Conservation (phyloP, 1,284 basidiomycete species). For the Gomphus bonarii region DNA sequence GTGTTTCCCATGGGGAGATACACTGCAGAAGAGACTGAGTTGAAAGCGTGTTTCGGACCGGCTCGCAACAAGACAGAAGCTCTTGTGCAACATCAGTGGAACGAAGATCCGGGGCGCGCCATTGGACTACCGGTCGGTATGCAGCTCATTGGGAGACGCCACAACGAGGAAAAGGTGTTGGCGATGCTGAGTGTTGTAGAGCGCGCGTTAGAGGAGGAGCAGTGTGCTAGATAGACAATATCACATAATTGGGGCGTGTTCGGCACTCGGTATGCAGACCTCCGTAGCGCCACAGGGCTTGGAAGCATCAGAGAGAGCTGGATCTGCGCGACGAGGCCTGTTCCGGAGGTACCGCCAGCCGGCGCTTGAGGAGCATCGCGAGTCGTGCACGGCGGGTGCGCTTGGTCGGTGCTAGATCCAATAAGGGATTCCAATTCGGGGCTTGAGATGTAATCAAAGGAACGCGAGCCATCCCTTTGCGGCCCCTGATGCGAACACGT, state of each 20-base stretch:
- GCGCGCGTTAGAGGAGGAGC: neutral
- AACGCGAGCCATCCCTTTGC: neutral
- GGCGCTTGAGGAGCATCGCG: too few relatives aligned
- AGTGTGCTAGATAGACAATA: neutral
- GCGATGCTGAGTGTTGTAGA: constrained; percentile 36
- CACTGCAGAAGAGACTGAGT: neutral
- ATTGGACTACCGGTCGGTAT: constrained; percentile 35
- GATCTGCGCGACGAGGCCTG: neutral
- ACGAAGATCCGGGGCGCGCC: constrained; percentile 26
- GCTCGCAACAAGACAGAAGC: constrained; percentile 31
- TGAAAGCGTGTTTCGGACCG: neutral
- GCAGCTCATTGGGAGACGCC: constrained; percentile 38
- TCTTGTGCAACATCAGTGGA: constrained; percentile 32
- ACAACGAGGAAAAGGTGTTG: constrained; percentile 38
- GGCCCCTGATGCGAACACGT: neutral
- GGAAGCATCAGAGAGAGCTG: neutral
- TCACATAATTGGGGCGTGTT: neutral
- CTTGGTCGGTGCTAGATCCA: neutral
- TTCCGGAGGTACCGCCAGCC: neutral
- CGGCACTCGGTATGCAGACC: neutral
- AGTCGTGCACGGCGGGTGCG: too few relatives aligned
- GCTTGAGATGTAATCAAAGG: neutral
- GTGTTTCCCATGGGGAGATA: constrained; percentile 38
- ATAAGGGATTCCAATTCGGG: neutral
- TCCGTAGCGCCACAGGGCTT: neutral